A percentile compares a stretch with the other conserved stretches of the same genome.
Evolutionary conservation across 2,329 filamentous ascomycete species (phyloP).

Genomic region (Orbilia javanica): DNA sequence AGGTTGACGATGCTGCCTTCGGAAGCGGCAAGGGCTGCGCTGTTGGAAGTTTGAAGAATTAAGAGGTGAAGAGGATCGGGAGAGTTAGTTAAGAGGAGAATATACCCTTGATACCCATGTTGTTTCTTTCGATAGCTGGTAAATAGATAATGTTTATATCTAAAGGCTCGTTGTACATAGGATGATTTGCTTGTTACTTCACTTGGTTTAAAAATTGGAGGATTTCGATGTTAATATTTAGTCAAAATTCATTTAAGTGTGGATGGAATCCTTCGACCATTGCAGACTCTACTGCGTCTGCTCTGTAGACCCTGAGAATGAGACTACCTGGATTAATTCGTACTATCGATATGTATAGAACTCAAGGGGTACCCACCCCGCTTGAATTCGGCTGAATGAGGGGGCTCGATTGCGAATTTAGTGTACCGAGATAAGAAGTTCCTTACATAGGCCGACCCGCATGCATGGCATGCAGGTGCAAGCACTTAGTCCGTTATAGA

Average conservation of each 20-base stretch:
- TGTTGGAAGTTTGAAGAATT: slow-evolving; percentile 47
- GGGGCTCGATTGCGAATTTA: background rate
- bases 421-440: background rate
- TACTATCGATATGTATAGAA: no score
- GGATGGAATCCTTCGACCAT: background rate
- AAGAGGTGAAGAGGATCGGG: background rate
- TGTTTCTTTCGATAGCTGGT: slow-evolving; percentile 2
- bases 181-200: background rate
- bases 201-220: no score
- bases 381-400: no score
- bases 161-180: slow-evolving; percentile 14
- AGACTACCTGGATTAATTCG: no score
- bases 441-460: background rate
- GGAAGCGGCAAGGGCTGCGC: slow-evolving; percentile 53
- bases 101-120: slow-evolving; percentile 8
- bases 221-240: slow-evolving; percentile 5
- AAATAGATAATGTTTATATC: slow-evolving; percentile 13
- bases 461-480: no score
- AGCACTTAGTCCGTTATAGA: background rate
- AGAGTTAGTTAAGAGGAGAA: slow-evolving; percentile 13
- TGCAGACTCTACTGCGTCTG: background rate
- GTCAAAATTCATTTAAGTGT: background rate
- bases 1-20: slow-evolving; percentile 65
- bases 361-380: no score
- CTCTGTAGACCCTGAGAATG: background rate